Evolutionary conservation across 306 rosid genomes (phyloP), one percentile per base, ranked within the genome.

Genomic region (Alnus rubra): DNA sequence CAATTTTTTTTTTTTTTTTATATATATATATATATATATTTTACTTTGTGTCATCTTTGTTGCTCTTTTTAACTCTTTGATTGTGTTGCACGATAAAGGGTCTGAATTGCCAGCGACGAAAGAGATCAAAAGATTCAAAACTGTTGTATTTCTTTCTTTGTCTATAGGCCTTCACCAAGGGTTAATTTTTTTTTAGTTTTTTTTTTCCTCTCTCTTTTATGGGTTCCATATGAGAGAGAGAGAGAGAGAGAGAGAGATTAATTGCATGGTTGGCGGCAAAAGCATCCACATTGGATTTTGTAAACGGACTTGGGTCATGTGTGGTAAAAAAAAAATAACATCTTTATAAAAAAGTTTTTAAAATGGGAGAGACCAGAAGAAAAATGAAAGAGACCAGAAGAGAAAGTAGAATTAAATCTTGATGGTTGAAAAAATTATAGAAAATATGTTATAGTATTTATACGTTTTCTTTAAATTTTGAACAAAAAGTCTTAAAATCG

Each of bases 211-310:
- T 73, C 81, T 50, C 83, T 82, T 84, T 87, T 81, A 77, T 56
- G 88, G 88, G 52, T 83, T 80, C 90, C 76, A 82, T 73, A 82
- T 80, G 90, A 87, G 88, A 85, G 87, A 87, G n/a, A n/a, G n/a
- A n/a, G n/a, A n/a, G n/a, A n/a, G n/a, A n/a, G n/a, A n/a, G n/a
- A n/a, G 53, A 51, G 76, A 49, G 15, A 80, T 56, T 33, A 33
- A 59, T 15, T 42, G 45, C 45, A 9, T 16, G n/a, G 62, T 14
- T 53, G 50, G 16, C 52, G 62, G 28, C 28, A 16, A 42, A 59
- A 73, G 54, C 55, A 78, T 4, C 44, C 44, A 39, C 44, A 39
- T 39, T 39, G 44, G 44, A 39, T 4, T 4, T 39, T 4, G 3
- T 39, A 39, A 33, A 33, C 37, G 2, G 37, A 33, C 2, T 33